A percentile compares a stretch with the other conserved stretches of the same genome.
Evolutionary conservation across 345 rosid species (phyloP).

Genomic region (Toxicodendron radicans): DNA sequence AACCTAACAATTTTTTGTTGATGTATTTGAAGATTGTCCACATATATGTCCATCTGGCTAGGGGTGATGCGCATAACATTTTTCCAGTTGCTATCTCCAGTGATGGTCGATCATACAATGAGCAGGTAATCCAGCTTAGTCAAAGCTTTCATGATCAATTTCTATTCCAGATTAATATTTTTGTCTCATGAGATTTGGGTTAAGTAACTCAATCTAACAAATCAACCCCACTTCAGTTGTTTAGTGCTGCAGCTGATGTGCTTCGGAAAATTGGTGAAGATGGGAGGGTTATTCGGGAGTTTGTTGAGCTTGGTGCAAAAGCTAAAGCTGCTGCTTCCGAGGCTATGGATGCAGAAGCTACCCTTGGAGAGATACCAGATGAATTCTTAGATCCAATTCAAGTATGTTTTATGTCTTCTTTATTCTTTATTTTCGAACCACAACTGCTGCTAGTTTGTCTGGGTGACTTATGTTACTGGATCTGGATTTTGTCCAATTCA

Average conservation of each 20-base stretch:
- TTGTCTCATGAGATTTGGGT: neutral
- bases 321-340: slow-evolving; percentile 91
- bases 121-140: slow-evolving; percentile 54
- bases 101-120: slow-evolving; percentile 96
- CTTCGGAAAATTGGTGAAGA: slow-evolving; percentile 84
- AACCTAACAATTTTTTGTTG: slow-evolving; percentile 9
- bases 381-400: slow-evolving; percentile 99
- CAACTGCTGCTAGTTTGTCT: neutral
- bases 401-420: slow-evolving; percentile 38
- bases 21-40: slow-evolving; percentile 73
- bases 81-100: slow-evolving; percentile 91
- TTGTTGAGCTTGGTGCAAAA: slow-evolving; percentile 73
- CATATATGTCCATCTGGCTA: slow-evolving; percentile 85
- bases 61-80: slow-evolving; percentile 74
- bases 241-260: slow-evolving; percentile 82
- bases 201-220: slow-evolving; percentile 18
- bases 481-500: neutral
- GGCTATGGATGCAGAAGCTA: slow-evolving; percentile 94
- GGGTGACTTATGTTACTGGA: neutral
- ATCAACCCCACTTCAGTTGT: slow-evolving; percentile 52
- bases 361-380: slow-evolving; percentile 94
- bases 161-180: neutral
- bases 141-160: slow-evolving; percentile 8
- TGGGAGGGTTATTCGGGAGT: slow-evolving; percentile 64
- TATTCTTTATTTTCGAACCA: neutral